Evolutionary conservation across 2,329 filamentous ascomycete genomes (phyloP), one percentile per base, ranked within the genome.

Genomic region (Monilinia fructigena): DNA sequence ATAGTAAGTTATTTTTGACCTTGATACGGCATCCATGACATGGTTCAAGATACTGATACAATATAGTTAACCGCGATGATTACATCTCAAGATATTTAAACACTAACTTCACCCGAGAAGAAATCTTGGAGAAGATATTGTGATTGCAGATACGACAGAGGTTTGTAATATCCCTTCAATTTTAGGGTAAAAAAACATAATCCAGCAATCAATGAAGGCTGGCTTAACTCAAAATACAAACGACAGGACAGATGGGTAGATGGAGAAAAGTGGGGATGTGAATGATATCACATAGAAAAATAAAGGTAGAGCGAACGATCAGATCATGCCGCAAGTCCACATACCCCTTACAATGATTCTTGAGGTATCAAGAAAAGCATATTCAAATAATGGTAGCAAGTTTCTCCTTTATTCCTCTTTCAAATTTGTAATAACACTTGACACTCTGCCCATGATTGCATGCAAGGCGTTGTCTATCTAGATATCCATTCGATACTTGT

Each of bases 71-170:
- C 71, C 86, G 87, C 45, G 92, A 96, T 72, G 92, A 96, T 76
- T 96, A 89, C 71, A 81, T 91, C 68, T 94, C 91, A 20, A 84
- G 89, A 67, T 92, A 88, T 81, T 84, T 89, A 69, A 87, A 89
- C 72, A 89, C 89, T 4, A 93, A 91, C 74, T 87, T 85, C 68
- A 67, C 77, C 18, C 72, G 72, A 40, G 69, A 72, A 40, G 68
- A 76, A 54, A 71, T 71, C 1, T 31, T 76, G 31, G 53, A 63
- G 11, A 68, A 74, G 50, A 74, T 76, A 62, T 55, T 76, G 4
- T 76, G 60, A 72, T 28, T n/a, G 10, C 14, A 8, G 4, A 18
- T 20, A 26, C 40, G 16, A 20, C 14, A 1, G 56, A 26, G 31
- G 20, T 4, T 10, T 58, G 8, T 18, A 5, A 20, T 42, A 18